These are phyloP conservation scores for Stereocaulon alpinum DNA, from an alignment of 495 filamentous ascomycete genomes.

Conservation along the genomic window DNA sequence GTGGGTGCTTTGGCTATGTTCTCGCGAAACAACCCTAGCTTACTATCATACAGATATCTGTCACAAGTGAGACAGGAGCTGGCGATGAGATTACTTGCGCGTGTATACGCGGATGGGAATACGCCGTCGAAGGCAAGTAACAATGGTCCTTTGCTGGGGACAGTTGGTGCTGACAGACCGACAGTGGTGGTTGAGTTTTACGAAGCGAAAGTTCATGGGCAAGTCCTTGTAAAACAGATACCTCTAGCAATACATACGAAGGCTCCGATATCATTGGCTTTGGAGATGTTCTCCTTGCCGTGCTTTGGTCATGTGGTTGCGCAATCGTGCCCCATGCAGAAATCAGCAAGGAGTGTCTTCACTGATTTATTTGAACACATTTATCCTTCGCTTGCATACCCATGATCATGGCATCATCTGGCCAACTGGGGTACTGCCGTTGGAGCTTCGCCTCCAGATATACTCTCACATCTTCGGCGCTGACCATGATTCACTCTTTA, in stretches of 20 bases:
- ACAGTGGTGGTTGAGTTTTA: constrained; percentile 95
- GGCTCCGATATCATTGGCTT: neutral
- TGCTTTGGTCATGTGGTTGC: neutral
- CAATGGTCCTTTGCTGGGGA: neutral
- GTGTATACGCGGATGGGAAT: constrained; percentile 75
- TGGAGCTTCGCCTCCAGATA: neutral
- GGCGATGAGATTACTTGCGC: constrained; percentile 64
- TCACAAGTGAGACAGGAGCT: constrained; percentile 88
- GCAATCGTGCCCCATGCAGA: neutral
- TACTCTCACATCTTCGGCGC: neutral
- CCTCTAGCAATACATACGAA: neutral
- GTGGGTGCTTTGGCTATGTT: constrained; percentile 31
- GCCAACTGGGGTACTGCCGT: neutral
- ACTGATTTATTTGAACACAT: neutral
- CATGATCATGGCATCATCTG: neutral
- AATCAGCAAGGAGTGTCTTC: neutral
- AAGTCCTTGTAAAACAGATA: constrained; percentile 42
- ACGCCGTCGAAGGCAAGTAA: constrained; percentile 70
- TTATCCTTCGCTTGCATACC: neutral
- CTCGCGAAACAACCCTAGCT: neutral
- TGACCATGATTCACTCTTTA: neutral
- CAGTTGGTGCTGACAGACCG: constrained; percentile 4
- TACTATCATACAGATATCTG: constrained; percentile 47
- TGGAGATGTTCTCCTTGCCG: neutral
- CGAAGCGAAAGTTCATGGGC: constrained; percentile 98